phyloP scores from a whole-genome alignment of 2,329 filamentous ascomycete genomes.

The Fusarium pseudonygamai region DNA sequence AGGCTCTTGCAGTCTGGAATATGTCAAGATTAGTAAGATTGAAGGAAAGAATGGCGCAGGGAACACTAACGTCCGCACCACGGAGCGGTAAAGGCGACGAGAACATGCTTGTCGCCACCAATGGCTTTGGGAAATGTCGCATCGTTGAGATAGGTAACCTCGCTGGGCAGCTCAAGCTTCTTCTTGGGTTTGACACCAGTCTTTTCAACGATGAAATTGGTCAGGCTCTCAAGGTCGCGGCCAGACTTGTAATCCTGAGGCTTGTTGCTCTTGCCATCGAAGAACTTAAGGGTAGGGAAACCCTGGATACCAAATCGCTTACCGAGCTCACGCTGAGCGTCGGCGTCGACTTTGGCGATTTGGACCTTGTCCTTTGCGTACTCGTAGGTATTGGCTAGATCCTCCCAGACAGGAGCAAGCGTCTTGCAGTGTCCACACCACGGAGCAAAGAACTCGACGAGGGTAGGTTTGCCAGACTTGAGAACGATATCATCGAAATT shows the following conservation, averaged over 20 bases:
- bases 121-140: conserved; percentile 78
- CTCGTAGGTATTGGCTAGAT: conserved; percentile 80
- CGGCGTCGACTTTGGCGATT: conserved; percentile 96
- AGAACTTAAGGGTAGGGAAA: conserved; percentile 97
- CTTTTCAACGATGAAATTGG: conserved; percentile 84
- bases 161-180: conserved; percentile 76
- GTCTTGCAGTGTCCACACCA: conserved; percentile 99
- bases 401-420: conserved; percentile 93
- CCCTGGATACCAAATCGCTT: conserved; percentile 90
- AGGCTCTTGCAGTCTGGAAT: conserved; percentile 91
- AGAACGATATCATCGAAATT: conserved; percentile 95
- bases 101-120: conserved; percentile 86
- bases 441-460: conserved; percentile 97
- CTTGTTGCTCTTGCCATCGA: conserved; percentile 91
- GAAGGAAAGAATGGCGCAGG: not conserved
- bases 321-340: conserved; percentile 84
- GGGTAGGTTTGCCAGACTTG: conserved; percentile 90
- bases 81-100: conserved; percentile 97
- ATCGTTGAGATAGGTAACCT: conserved; percentile 84
- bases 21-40: conserved; percentile 25
- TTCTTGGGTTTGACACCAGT: conserved; percentile 83
- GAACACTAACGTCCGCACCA: conserved; percentile 93
- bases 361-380: conserved; percentile 77
- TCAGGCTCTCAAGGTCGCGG: conserved; percentile 86
- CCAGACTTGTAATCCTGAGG: conserved; percentile 88